These are phyloP conservation scores for Nidularia pulvinata DNA, from an alignment of 768 basidiomycete species.

Conservation along the genomic window DNA sequence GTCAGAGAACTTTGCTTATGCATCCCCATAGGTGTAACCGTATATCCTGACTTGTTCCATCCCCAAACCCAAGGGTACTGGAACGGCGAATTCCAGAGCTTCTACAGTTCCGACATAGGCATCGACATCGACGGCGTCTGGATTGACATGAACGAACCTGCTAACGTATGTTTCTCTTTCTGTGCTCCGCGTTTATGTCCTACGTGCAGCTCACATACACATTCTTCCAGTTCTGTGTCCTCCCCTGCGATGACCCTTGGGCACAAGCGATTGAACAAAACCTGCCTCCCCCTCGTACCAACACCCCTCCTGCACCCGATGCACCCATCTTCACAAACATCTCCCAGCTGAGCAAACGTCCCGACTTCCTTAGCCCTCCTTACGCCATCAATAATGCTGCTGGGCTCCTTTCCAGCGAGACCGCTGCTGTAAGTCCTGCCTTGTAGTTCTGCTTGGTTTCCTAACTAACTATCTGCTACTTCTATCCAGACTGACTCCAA, in stretches of 20 bases:
- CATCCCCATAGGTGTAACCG: constrained; percentile 43
- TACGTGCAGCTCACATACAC: not conserved
- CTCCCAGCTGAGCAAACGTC: constrained; percentile 6
- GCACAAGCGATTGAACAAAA: constrained; percentile 49
- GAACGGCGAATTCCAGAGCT: constrained; percentile 57
- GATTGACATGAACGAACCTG: constrained; percentile 80
- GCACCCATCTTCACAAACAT: constrained; percentile 43
- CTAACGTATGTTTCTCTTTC: constrained; percentile 42
- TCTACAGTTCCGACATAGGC: constrained; percentile 52
- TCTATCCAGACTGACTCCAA: constrained; percentile 35
- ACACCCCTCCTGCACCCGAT: constrained; percentile 49
- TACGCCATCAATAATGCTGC: constrained; percentile 62
- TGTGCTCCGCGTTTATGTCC: not conserved
- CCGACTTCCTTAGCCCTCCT: constrained; percentile 45
- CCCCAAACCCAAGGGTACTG: constrained; percentile 56
- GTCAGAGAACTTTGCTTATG: not conserved
- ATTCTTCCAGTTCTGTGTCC: constrained; percentile 52
- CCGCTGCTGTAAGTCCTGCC: constrained; percentile 43
- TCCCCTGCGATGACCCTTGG: constrained; percentile 62
- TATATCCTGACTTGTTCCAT: constrained; percentile 68
- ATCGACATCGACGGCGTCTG: constrained; percentile 72
- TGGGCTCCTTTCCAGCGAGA: constrained; percentile 50
- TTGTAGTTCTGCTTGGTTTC: no score
- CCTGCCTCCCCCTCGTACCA: constrained; percentile 53
- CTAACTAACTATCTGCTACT: not conserved